Evolutionary conservation across 2,329 filamentous ascomycete species (phyloP).

Genomic region (Colletotrichum sp.): DNA sequence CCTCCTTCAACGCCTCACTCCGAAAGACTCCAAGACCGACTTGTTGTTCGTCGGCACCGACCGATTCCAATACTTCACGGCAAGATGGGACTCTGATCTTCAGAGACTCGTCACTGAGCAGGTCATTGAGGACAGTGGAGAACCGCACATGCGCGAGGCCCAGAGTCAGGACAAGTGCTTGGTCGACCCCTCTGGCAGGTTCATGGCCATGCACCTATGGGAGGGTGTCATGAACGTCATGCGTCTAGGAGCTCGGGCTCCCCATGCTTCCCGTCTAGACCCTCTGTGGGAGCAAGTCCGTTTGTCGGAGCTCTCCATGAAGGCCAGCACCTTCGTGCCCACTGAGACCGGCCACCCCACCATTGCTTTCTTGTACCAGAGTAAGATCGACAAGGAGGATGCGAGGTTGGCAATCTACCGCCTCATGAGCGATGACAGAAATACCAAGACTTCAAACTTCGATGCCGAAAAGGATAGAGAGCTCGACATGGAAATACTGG

Average conservation of each 20-base stretch:
- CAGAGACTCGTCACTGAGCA: slow-evolving; percentile 56
- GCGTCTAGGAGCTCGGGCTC: slow-evolving; percentile 53
- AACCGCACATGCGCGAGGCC: slow-evolving; percentile 73
- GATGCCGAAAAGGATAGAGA: slow-evolving; percentile 61
- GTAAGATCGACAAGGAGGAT: slow-evolving; percentile 54
- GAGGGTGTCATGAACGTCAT: slow-evolving; percentile 64
- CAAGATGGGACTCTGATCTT: slow-evolving; percentile 75
- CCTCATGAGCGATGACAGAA: slow-evolving; percentile 62
- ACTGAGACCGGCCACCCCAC: slow-evolving; percentile 63
- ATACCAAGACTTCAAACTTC: slow-evolving; percentile 58
- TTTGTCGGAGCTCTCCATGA: slow-evolving; percentile 65
- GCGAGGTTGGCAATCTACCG: slow-evolving; percentile 64
- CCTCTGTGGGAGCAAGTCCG: slow-evolving; percentile 58
- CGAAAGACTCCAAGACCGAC: slow-evolving; percentile 76
- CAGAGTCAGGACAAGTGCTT: slow-evolving; percentile 84
- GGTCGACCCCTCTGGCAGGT: slow-evolving; percentile 78
- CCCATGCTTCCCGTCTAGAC: slow-evolving; percentile 47
- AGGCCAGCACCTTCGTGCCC: slow-evolving; percentile 61
- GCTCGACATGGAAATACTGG: slow-evolving; percentile 56
- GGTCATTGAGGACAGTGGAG: slow-evolving; percentile 57
- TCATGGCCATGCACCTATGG: slow-evolving; percentile 64
- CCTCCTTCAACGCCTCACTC: slow-evolving; percentile 81
- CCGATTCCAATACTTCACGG: slow-evolving; percentile 86
- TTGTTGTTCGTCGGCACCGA: slow-evolving; percentile 94
- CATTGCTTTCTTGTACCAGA: slow-evolving; percentile 64